Evolutionary conservation across 441 rosid species (phyloP).

Genomic region (Jatropha multifida): DNA sequence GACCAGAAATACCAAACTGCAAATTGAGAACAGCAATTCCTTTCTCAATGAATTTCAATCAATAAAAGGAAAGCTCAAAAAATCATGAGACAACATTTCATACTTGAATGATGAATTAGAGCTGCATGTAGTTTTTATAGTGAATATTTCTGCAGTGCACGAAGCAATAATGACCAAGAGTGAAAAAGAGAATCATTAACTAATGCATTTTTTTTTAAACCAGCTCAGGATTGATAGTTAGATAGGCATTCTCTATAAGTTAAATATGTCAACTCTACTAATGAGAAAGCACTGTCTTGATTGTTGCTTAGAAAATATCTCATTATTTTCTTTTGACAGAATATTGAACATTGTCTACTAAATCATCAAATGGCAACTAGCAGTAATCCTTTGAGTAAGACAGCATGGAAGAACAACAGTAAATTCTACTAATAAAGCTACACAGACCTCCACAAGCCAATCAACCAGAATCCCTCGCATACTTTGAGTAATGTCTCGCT

Average conservation of each 20-base stretch:
- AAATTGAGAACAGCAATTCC: neutral
- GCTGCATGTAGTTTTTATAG: neutral
- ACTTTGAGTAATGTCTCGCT: slow-evolving; percentile 64
- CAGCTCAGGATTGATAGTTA: neutral
- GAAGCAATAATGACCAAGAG: neutral
- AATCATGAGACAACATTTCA: neutral
- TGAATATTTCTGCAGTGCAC: neutral
- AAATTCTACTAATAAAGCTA: slow-evolving; percentile 11
- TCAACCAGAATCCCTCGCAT: slow-evolving; percentile 85
- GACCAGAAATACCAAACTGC: neutral
- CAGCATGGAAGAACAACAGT: slow-evolving; percentile 1
- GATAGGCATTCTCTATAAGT: neutral
- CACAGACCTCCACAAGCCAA: slow-evolving; percentile 91
- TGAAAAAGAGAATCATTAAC: neutral
- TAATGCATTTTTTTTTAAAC: neutral
- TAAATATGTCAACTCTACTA: neutral
- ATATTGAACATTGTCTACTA: neutral
- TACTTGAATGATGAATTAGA: neutral
- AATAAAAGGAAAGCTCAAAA: neutral
- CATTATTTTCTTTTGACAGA: neutral
- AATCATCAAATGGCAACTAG: neutral
- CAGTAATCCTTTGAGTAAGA: neutral
- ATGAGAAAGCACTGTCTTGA: neutral
- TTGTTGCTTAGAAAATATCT: neutral
- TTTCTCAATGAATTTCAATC: slow-evolving; percentile 6